Evolutionary conservation across 1,139 yeast genomes (phyloP).

Genomic region (Taphrina deformans): DNA sequence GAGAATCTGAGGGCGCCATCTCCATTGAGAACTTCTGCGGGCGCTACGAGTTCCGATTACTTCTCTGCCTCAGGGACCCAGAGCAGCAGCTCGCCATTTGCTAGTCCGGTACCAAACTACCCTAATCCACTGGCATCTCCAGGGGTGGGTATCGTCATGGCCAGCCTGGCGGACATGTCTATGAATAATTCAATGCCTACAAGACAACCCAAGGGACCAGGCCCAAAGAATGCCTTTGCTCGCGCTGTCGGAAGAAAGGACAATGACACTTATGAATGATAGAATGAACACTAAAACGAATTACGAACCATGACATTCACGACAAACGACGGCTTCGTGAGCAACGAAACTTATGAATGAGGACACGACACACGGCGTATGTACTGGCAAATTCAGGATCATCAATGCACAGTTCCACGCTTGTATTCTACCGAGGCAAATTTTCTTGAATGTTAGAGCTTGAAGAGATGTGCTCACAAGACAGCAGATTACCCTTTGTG

Average conservation of each 20-base stretch:
- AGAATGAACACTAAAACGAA: background rate
- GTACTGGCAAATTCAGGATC: background rate
- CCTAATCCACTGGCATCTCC: constrained; percentile 20
- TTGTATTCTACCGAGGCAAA: background rate
- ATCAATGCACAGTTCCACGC: background rate
- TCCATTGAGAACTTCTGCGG: constrained; percentile 21
- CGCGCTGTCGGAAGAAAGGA: constrained; percentile 1
- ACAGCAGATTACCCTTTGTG: background rate
- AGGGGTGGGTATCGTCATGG: constrained; percentile 20
- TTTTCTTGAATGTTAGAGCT: too few relatives aligned
- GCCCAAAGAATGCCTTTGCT: constrained; percentile 18
- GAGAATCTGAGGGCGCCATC: constrained; percentile 18
- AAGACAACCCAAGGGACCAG: constrained; percentile 33
- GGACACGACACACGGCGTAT: background rate
- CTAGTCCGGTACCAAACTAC: constrained; percentile 17
- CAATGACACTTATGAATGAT: background rate
- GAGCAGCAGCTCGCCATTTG: constrained; percentile 9
- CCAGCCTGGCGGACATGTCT: constrained; percentile 12
- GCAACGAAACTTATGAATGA: background rate
- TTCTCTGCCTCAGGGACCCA: background rate
- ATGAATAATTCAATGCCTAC: constrained; percentile 16
- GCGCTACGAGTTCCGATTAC: constrained; percentile 9
- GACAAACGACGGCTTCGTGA: background rate
- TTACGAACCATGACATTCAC: background rate
- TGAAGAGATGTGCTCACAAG: too few relatives aligned